Evolutionary conservation across 1,139 yeast genomes (phyloP), one percentile per base, ranked within the genome.

Genomic region (Zhuliangozyma parablackwelliae): DNA sequence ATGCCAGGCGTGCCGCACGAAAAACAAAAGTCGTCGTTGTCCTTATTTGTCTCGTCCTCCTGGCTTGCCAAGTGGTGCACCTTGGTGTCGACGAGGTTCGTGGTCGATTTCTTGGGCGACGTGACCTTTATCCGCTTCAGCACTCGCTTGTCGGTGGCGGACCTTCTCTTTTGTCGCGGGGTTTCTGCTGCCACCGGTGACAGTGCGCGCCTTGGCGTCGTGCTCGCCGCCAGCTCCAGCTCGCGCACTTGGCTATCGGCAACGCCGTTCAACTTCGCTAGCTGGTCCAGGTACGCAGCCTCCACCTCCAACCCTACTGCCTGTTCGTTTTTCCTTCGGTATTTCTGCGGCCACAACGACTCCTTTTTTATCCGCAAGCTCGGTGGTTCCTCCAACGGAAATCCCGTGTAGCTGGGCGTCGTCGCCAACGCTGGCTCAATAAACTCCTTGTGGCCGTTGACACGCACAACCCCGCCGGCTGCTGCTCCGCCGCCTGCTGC

Each of bases 1-100:
- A 86, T 72, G 7, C 98, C 98, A 0, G 90, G 69, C 23, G 89
- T 88, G 1, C 94, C 89, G 61, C 98, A 92, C 0, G 94, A 73
- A 21, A 85, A 70, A 53, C 98, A 92, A 56, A 74, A 89, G 58
- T 92, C 98, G 47, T 90, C 94, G 56, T 92, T 92, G 43, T 78
- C 72, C 44, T 65, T 51, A 37, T 63, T 51, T 30, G 59, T 45
- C 37, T 61, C 63, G 4, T 54, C 56, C 26, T 44, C 34, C 11
- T 42, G 44, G 20, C 42, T 40, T 3, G 25, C 13, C 6, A 37
- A n/a, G 32, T 32, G 11, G 20, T 37, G 24, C 7, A 44, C 30
- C 20, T 39, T 38, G 3, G 40, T 41, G 10, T 51, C 39, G 2
- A 61, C 65, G 7, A 63, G 62, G 29, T 65, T 48, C 32, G 54